These are phyloP conservation scores for Lepidium didymum DNA, from an alignment of 345 rosid genomes.

Conservation along the genomic window DNA sequence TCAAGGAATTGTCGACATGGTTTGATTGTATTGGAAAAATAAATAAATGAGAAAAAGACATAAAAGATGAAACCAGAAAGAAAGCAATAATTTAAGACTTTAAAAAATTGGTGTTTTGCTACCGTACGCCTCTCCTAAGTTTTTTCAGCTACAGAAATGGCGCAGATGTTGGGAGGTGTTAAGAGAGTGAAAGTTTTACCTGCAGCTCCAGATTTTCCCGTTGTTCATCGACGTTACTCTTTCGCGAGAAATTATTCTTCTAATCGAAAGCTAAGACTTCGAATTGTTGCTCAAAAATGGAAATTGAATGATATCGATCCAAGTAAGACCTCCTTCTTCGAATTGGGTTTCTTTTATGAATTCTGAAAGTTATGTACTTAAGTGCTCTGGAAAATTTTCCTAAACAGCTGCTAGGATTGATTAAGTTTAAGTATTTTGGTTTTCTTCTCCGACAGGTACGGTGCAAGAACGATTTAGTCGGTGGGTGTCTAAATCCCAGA, in stretches of 20 bases:
- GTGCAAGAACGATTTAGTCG: conserved; percentile 62
- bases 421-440: not conserved
- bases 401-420: not conserved
- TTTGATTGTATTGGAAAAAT: not conserved
- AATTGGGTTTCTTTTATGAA: not conserved
- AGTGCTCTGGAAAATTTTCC: not conserved
- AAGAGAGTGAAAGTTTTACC: conserved; percentile 6
- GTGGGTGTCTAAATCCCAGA: conserved; percentile 85
- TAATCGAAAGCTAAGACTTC: conserved; percentile 39
- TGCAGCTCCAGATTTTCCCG: conserved; percentile 1
- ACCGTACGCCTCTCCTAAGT: conserved; percentile 14
- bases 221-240: conserved; percentile 8
- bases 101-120: not conserved
- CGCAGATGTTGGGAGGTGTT: conserved; percentile 13
- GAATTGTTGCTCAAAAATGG: conserved; percentile 57
- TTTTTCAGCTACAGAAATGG: conserved; percentile 16
- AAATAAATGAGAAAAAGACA: not conserved
- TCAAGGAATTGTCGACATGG: not conserved
- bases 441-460: conserved; percentile 37
- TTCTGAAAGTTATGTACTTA: not conserved
- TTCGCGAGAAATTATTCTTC: conserved; percentile 19
- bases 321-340: conserved; percentile 30
- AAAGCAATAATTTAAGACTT: conserved; percentile 4
- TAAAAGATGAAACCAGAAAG: conserved; percentile 2
- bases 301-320: conserved; percentile 61